Evolutionary conservation across 345 rosid genomes (phyloP).

Genomic region (Citrus hindsii): DNA sequence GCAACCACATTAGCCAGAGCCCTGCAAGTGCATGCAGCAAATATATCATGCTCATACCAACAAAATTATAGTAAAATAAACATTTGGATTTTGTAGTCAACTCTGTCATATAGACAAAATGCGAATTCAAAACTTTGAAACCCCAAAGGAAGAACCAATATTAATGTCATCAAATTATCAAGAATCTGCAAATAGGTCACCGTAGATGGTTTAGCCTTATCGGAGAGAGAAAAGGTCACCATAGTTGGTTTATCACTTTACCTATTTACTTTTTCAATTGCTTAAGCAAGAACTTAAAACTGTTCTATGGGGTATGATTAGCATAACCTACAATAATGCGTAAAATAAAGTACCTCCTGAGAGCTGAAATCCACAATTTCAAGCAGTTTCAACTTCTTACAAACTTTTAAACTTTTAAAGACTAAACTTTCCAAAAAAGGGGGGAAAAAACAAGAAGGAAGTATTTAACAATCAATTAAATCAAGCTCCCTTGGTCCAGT

Average conservation of each 20-base stretch:
- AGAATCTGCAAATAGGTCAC: neutral
- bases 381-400: neutral
- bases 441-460: neutral
- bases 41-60: neutral
- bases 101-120: neutral
- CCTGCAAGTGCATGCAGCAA: conserved; percentile 37
- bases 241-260: neutral
- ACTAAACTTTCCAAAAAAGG: neutral
- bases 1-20: conserved; percentile 37
- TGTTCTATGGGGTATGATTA: neutral
- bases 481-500: neutral
- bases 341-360: neutral
- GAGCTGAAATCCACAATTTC: neutral
- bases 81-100: neutral
- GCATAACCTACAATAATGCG: neutral
- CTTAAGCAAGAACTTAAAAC: neutral
- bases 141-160: conserved; percentile 2
- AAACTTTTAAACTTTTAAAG: neutral
- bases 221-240: neutral
- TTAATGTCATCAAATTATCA: neutral
- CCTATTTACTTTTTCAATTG: neutral
- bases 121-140: neutral
- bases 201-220: neutral
- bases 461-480: neutral
- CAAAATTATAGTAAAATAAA: neutral